Base-by-base conservation (phyloP, 805 yeast genomes). In the Cephaloascus fragrans region DNA sequence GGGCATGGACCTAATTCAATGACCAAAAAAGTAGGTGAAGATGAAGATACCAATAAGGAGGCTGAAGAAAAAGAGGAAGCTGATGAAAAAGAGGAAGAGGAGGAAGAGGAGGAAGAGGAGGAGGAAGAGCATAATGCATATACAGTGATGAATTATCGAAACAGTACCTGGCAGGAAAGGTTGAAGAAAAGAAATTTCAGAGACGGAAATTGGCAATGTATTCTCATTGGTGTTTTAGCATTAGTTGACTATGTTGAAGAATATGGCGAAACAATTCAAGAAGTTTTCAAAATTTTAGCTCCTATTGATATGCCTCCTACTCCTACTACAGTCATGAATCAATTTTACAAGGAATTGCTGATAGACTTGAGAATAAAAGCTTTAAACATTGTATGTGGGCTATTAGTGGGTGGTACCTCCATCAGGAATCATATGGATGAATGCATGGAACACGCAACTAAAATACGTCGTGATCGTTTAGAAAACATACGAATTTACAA, bases 191-290 rank as follows among this genome's bases (percentile, higher is more conserved):
- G 96, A 39, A 73, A 74, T 45, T 93, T 84, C 56, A 77, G 71
- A 48, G 88, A 86, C 49, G 95, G 96, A 3, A 77, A 77, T 39
- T 90, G 97, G 96, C 81, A 86, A 48, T 69, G 82, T 32, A 73
- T 83, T 34, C 56, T 89, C 34, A 55, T 88, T 37, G 96, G 96
- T 26, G 65, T 88, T 2, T 66, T 89, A 33, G 75, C 77, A 17
- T 64, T 69, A 37, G 75, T 77, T 14, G 76, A 77, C 35, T 69
- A 77, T 45, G 67, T 78, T 32, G 75, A 78, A 1, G 71, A 69
- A 12, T 82, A 74, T 59, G 52, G 62, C 19, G 59, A 62, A 1
- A 66, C 67, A 17, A 76, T 82, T 36, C 61, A 57, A 4, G 64
- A 69, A 26, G 71, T 81, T 2, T 73, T 73, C 39, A 67, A 67